phyloP scores from a whole-genome alignment of 1,139 yeast genomes.

The Candida sp. region DNA sequence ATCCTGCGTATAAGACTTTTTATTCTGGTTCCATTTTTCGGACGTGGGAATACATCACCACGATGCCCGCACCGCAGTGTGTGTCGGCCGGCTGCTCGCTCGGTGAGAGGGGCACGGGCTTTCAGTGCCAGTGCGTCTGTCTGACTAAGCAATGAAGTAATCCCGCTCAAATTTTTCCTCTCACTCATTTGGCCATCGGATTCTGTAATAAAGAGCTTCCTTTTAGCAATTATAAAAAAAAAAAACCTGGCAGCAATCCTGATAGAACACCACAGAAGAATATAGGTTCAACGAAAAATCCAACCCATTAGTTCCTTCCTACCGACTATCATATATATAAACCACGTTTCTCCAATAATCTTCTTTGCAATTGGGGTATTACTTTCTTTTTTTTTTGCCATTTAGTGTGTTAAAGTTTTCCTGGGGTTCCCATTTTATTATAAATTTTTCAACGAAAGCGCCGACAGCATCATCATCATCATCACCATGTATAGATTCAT shows the following conservation, averaged over 20 bases:
- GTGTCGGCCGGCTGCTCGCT: too few species aligned
- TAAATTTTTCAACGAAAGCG: background rate
- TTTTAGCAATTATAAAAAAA: conserved; percentile 1
- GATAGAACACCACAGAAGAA: conserved; percentile 1
- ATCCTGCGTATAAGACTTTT: background rate
- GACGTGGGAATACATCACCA: too few species aligned
- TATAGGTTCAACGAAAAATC: background rate
- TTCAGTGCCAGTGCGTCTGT: too few species aligned
- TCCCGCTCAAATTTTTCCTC: background rate
- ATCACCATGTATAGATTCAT: conserved; percentile 16
- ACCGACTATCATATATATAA: background rate
- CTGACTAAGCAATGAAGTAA: background rate
- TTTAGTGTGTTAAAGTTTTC: background rate
- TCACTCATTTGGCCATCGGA: background rate
- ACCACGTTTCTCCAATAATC: background rate
- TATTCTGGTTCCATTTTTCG: background rate
- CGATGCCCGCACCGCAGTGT: too few species aligned
- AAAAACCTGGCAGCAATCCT: background rate
- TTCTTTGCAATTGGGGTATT: background rate
- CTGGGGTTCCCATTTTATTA: background rate
- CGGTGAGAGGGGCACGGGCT: too few species aligned
- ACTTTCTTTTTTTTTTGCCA: background rate
- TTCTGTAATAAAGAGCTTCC: background rate
- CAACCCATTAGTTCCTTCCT: background rate
- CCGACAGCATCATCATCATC: too few species aligned